Conservation (phyloP, 805 yeast species). For the Saccharomycopsis microspora region DNA sequence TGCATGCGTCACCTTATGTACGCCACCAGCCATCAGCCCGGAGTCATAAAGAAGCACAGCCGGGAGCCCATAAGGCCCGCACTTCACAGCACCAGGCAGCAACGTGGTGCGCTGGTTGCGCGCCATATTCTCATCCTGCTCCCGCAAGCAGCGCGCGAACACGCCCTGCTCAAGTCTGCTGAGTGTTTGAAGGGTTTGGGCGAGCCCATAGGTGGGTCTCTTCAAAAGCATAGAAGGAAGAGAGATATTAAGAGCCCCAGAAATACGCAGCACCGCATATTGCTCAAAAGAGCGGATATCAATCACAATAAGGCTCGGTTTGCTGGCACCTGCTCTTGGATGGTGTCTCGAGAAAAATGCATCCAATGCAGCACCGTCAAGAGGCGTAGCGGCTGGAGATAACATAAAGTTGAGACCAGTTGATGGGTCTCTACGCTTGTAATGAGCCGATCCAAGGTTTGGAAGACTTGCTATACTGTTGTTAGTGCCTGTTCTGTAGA, state of each 20-base stretch:
- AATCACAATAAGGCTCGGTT: constrained; percentile 32
- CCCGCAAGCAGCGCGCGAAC: constrained; percentile 27
- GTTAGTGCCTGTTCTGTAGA: constrained; percentile 11
- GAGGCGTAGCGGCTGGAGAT: background rate
- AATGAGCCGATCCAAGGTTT: constrained; percentile 8
- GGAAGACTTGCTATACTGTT: constrained; percentile 9
- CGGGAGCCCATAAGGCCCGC: constrained; percentile 26
- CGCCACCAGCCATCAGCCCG: background rate
- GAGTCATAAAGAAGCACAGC: constrained; percentile 42
- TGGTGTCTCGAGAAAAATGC: constrained; percentile 2
- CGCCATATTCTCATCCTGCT: constrained; percentile 14
- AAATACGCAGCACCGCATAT: constrained; percentile 45
- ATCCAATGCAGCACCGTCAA: constrained; percentile 1
- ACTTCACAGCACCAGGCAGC: background rate
- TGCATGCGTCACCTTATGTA: constrained; percentile 24
- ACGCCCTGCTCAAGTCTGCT: constrained; percentile 38
- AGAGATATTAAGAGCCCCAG: constrained; percentile 61
- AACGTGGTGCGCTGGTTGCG: constrained; percentile 6
- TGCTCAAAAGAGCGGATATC: constrained; percentile 81
- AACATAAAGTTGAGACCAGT: background rate
- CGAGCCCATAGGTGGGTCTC: constrained; percentile 59
- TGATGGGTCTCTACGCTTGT: background rate
- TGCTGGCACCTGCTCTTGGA: background rate
- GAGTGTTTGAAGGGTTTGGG: constrained; percentile 49
- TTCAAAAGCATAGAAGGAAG: constrained; percentile 82